These are phyloP conservation scores for Mycena capillaripes DNA, from an alignment of 768 basidiomycete species.

Conservation along the genomic window DNA sequence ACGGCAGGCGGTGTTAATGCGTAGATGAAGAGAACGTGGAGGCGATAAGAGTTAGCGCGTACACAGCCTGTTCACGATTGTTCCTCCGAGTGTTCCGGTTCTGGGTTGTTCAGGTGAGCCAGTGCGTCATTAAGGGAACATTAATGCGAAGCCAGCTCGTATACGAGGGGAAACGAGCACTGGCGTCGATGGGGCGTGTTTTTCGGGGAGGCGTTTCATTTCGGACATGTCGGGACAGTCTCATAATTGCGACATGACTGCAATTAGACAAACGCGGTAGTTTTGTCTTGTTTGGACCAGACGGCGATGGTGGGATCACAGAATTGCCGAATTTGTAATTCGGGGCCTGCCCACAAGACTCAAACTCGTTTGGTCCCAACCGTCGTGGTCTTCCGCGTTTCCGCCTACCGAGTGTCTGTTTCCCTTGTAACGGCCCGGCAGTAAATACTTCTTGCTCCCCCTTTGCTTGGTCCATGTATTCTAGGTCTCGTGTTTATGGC, in stretches of 20 bases:
- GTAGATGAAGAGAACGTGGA: not conserved
- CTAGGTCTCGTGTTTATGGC: constrained; percentile 59
- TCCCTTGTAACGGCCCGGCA: not conserved
- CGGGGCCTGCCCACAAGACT: not conserved
- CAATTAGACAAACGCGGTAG: not conserved
- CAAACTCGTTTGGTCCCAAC: constrained; percentile 11
- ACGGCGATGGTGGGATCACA: not conserved
- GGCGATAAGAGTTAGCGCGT: not conserved
- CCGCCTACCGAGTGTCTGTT: not conserved
- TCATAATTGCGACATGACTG: not conserved
- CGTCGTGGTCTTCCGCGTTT: not conserved
- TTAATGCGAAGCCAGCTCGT: no score
- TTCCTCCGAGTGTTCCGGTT: not conserved
- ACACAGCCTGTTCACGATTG: not conserved
- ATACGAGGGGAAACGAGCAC: not conserved
- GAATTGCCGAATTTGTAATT: constrained; percentile 15
- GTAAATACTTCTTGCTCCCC: not conserved
- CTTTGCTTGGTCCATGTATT: constrained; percentile 37
- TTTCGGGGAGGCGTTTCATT: constrained; percentile 1
- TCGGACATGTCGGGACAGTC: constrained; percentile 7
- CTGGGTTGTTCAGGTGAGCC: not conserved
- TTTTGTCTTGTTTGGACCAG: not conserved
- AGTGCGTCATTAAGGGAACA: not conserved
- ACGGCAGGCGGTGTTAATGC: not conserved
- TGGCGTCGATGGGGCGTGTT: not conserved